A percentile compares a stretch with the other conserved stretches of the same genome.
Conservation (phyloP, 2,329 filamentous ascomycete genomes). For the Zelopaecilomyces penicillatus region DNA sequence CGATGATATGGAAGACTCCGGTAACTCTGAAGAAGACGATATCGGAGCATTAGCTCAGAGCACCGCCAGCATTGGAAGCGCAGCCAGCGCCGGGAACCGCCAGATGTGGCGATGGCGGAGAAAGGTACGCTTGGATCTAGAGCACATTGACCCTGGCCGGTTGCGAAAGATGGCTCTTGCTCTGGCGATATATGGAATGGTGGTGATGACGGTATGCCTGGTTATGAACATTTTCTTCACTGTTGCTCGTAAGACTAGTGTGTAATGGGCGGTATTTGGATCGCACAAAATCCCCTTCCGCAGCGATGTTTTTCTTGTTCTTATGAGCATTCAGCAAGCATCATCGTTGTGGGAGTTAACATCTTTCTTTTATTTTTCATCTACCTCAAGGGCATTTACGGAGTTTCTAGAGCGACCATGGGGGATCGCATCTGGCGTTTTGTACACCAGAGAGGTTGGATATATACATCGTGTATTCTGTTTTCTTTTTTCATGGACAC, state of each 20-base stretch:
- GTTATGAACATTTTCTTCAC: constrained; percentile 75
- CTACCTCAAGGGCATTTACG: too few relatives aligned
- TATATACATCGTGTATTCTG: too few relatives aligned
- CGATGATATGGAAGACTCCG: constrained; percentile 63
- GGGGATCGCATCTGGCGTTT: too few relatives aligned
- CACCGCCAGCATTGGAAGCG: constrained; percentile 36
- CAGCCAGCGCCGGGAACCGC: constrained; percentile 24
- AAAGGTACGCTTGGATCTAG: constrained; percentile 51
- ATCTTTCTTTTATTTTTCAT: too few relatives aligned
- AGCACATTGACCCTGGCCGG: constrained; percentile 55
- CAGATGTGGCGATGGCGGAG: constrained; percentile 43
- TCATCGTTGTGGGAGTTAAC: too few relatives aligned
- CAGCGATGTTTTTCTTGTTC: constrained; percentile 3
- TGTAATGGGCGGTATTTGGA: too few relatives aligned
- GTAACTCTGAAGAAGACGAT: constrained; percentile 43
- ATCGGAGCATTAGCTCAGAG: constrained; percentile 36
- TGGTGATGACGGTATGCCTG: constrained; percentile 86
- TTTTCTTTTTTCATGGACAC: too few relatives aligned
- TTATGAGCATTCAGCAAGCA: constrained; percentile 10
- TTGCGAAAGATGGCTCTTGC: constrained; percentile 66
- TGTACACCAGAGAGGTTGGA: too few relatives aligned
- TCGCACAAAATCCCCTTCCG: constrained; percentile 1
- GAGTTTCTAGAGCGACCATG: too few relatives aligned
- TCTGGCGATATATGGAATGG: constrained; percentile 71
- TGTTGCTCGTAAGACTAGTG: constrained; percentile 39